Conservation (phyloP, 352 stramenopile species). For the Discostella stelligera region DNA sequence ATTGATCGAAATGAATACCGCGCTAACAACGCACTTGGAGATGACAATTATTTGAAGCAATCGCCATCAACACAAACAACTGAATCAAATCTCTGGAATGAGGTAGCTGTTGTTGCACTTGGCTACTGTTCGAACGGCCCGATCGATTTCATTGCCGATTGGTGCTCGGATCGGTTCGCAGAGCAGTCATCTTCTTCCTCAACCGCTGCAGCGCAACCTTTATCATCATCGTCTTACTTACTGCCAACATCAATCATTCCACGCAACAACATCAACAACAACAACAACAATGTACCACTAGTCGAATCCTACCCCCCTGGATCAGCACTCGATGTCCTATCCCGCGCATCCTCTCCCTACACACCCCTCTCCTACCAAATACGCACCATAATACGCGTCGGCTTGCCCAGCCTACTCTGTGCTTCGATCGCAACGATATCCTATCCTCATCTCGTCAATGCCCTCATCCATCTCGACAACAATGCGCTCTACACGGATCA, state of each 20-base stretch:
- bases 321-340: constrained; percentile 26
- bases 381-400: constrained; percentile 36
- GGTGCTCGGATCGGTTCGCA: constrained; percentile 22
- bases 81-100: too few species aligned
- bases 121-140: constrained; percentile 9
- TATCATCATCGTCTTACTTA: background rate
- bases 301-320: constrained; percentile 41
- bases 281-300: constrained; percentile 8
- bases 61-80: too few species aligned
- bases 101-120: too few species aligned
- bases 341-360: constrained; percentile 10
- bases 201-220: background rate
- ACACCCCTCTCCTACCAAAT: constrained; percentile 47
- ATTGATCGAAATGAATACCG: too few species aligned
- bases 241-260: too few species aligned
- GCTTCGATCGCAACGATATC: constrained; percentile 6
- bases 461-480: constrained; percentile 19
- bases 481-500: constrained; percentile 40
- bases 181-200: constrained; percentile 19
- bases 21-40: too few species aligned
- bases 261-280: background rate
- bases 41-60: too few species aligned
- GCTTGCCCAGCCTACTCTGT: constrained; percentile 29
- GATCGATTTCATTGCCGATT: constrained; percentile 41
- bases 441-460: constrained; percentile 31